Conservation (phyloP, 2,329 filamentous ascomycete genomes). For the Magnaporthiopsis incrustans region DNA sequence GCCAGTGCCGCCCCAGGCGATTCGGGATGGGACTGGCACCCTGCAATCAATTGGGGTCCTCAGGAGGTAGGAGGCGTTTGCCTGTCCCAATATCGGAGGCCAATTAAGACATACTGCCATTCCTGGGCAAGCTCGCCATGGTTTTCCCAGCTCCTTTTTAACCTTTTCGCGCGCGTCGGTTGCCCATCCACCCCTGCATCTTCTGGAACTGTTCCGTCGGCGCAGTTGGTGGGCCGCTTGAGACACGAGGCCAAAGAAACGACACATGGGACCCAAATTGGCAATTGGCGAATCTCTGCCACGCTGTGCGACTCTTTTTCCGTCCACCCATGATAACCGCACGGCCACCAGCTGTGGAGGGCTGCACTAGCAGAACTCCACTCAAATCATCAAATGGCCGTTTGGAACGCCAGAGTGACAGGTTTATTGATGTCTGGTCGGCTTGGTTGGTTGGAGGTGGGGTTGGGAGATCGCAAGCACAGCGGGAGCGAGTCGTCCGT, state of each 20-base stretch:
- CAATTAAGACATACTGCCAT: neutral
- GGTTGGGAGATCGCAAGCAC: neutral
- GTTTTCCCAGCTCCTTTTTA: neutral
- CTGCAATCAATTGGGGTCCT: neutral
- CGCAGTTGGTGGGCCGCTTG: neutral
- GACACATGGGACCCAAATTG: neutral
- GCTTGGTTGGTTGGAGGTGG: neutral
- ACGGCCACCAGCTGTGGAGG: neutral
- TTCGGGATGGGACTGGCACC: neutral
- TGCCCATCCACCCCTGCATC: neutral
- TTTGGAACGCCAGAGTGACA: neutral
- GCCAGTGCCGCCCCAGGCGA: neutral
- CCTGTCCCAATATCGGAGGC: neutral
- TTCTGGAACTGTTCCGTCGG: slow-evolving; percentile 4
- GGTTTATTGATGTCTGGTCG: neutral
- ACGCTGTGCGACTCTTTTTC: neutral
- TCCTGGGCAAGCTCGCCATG: neutral
- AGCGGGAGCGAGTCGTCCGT: neutral
- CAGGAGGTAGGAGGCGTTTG: neutral
- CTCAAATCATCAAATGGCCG: neutral
- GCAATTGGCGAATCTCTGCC: neutral
- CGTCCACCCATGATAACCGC: neutral
- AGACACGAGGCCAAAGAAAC: neutral
- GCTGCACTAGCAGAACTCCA: neutral
- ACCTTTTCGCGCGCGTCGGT: neutral